A percentile compares a stretch with the other conserved stretches of the same genome.
These are phyloP conservation scores for Dryas octopetala DNA, from an alignment of 306 rosid species.

Conservation along the genomic window DNA sequence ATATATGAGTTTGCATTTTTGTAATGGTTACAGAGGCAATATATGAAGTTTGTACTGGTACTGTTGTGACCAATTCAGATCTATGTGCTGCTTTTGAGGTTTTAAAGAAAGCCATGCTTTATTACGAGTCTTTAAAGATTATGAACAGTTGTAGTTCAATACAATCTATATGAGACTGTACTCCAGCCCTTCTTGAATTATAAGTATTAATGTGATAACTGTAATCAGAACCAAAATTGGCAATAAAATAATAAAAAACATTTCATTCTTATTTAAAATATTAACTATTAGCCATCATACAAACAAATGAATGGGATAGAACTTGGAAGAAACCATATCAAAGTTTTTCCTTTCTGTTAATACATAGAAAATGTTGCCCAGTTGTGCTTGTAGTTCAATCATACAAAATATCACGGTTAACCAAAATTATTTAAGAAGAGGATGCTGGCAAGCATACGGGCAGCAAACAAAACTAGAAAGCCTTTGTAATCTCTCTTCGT, in stretches of 20 bases:
- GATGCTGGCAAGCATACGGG: background rate
- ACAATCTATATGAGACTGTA: too few relatives aligned
- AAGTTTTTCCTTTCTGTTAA: background rate
- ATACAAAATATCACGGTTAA: background rate
- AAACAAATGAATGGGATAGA: background rate
- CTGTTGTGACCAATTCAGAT: too few relatives aligned
- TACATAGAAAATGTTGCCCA: background rate
- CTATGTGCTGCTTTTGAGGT: too few relatives aligned
- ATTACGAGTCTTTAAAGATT: too few relatives aligned
- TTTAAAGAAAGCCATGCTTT: too few relatives aligned
- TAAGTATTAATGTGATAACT: background rate
- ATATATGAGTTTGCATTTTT: background rate
- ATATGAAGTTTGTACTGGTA: too few relatives aligned
- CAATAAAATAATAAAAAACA: background rate
- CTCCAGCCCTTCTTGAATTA: background rate
- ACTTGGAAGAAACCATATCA: background rate
- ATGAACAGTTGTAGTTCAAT: too few relatives aligned
- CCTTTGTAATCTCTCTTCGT: slow-evolving; percentile 1
- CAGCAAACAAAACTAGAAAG: slow-evolving; percentile 8
- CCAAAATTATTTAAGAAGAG: background rate
- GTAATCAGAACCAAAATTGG: background rate
- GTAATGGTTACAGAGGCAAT: too few relatives aligned
- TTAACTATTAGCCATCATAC: background rate
- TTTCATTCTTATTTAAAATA: too few relatives aligned
- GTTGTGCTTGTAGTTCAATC: background rate